A percentile compares a stretch with the other conserved stretches of the same genome.
phyloP scores from a whole-genome alignment of 345 rosid species.

The Salix caprea region DNA sequence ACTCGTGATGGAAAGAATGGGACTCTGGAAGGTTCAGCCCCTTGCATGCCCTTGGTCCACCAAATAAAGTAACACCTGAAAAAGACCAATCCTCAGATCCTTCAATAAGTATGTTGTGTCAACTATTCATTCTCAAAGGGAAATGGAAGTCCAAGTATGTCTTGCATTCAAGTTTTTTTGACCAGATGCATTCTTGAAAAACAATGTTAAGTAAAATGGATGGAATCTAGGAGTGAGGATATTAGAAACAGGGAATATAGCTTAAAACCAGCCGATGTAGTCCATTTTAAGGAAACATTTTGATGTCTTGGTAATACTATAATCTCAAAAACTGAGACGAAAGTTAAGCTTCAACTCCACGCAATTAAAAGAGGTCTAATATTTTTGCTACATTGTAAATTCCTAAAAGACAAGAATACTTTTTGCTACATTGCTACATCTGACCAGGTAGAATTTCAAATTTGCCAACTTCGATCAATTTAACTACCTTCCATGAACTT shows the following conservation, averaged over 20 bases:
- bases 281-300: neutral
- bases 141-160: neutral
- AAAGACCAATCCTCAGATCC: neutral
- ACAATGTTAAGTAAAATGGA: neutral
- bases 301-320: neutral
- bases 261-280: neutral
- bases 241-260: neutral
- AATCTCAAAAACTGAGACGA: neutral
- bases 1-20: conserved; percentile 65
- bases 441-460: neutral
- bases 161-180: neutral
- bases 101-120: neutral
- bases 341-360: neutral
- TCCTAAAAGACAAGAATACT: neutral
- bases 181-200: neutral
- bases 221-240: no score
- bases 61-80: conserved; percentile 73
- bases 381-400: neutral
- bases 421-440: neutral
- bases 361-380: neutral
- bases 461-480: neutral
- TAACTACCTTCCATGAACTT: neutral
- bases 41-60: conserved; percentile 72
- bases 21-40: conserved; percentile 60
- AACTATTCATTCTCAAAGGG: no score